Evolutionary conservation across 805 yeast genomes (phyloP).

Genomic region (Candida ponderosae): DNA sequence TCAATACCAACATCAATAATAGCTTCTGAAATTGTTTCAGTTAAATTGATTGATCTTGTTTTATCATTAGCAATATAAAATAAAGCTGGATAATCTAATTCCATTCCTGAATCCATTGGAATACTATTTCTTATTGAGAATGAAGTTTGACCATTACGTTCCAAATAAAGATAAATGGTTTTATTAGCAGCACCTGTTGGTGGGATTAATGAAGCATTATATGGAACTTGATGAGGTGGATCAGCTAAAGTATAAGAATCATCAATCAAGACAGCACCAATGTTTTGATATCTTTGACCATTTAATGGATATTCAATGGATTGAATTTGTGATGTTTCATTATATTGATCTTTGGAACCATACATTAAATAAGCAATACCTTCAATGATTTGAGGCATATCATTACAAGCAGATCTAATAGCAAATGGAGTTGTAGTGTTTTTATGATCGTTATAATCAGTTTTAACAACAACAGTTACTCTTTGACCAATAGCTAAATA

Average conservation of each 20-base stretch:
- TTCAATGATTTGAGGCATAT: slow-evolving; percentile 20
- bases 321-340: neutral
- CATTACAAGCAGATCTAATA: slow-evolving; percentile 21
- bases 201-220: slow-evolving; percentile 7
- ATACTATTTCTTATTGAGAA: slow-evolving; percentile 20
- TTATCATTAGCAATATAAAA: slow-evolving; percentile 15
- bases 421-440: slow-evolving; percentile 16
- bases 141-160: slow-evolving; percentile 22
- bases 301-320: slow-evolving; percentile 4
- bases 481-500: slow-evolving; percentile 27
- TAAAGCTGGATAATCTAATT: slow-evolving; percentile 20
- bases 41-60: neutral
- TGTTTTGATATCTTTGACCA: slow-evolving; percentile 13
- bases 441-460: slow-evolving; percentile 13
- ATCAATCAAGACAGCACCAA: slow-evolving; percentile 17
- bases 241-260: slow-evolving; percentile 11
- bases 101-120: slow-evolving; percentile 18
- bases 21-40: slow-evolving; percentile 6
- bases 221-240: slow-evolving; percentile 11
- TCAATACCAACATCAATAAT: slow-evolving; percentile 11
- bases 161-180: slow-evolving; percentile 23
- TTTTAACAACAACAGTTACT: slow-evolving; percentile 20
- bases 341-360: slow-evolving; percentile 7
- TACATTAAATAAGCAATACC: slow-evolving; percentile 21
- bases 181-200: slow-evolving; percentile 17